phyloP scores from a whole-genome alignment of 2,329 filamentous ascomycete species.

The Neobulgaria alba region DNA sequence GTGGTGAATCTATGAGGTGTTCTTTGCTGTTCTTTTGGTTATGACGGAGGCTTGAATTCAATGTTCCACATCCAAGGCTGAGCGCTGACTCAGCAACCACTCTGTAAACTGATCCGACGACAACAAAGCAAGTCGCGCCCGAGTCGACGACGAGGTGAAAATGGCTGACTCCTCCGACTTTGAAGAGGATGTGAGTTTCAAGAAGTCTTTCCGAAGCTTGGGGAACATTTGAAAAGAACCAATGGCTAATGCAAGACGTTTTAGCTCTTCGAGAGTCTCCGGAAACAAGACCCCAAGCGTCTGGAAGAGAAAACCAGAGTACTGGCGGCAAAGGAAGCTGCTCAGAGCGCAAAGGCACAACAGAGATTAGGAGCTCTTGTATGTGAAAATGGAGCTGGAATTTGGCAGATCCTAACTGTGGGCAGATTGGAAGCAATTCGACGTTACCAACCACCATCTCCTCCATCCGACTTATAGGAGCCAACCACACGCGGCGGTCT shows the following conservation, averaged over 20 bases:
- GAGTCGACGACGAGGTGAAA: conserved; percentile 6
- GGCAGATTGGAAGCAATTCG: conserved; percentile 69
- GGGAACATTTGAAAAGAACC: conserved; percentile 2
- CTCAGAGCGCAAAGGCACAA: conserved; percentile 40
- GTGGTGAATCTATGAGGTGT: no score
- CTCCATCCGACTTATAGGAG: conserved; percentile 75
- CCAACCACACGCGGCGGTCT: conserved; percentile 68
- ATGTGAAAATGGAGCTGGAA: conserved; percentile 18
- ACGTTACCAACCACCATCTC: conserved; percentile 83
- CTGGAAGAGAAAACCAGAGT: conserved; percentile 51
- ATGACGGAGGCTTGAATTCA: no score
- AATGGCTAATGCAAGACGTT: conserved; percentile 14
- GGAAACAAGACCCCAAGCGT: conserved; percentile 49
- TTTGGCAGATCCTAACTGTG: conserved; percentile 4
- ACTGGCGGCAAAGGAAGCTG: conserved; percentile 37
- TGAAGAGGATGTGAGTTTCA: neutral
- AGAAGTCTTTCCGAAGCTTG: conserved; percentile 15
- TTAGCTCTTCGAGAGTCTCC: conserved; percentile 52
- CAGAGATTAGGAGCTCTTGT: conserved; percentile 58
- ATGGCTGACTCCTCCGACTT: conserved; percentile 19
- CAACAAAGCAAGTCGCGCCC: neutral
- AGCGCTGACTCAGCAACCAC: conserved; percentile 1
- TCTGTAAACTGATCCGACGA: neutral
- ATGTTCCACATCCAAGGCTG: neutral
- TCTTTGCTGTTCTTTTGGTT: no score